A percentile compares a stretch with the other conserved stretches of the same genome.
Conservation (phyloP, 768 basidiomycete genomes). For the Chalciporus chontae region DNA sequence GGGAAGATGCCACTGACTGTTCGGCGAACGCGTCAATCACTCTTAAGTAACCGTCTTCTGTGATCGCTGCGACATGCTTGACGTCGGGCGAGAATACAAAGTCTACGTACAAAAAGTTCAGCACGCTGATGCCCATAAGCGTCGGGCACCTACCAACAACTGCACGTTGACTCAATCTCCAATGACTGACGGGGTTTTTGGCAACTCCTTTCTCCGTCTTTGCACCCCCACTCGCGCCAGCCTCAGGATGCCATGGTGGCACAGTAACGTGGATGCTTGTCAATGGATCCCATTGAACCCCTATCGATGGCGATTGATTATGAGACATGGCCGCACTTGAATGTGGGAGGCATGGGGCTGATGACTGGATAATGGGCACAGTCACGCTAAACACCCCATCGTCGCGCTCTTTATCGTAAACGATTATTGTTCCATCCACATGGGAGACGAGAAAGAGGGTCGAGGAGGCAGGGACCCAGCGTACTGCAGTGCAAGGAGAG, state of each 20-base stretch:
- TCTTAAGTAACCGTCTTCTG: constrained; percentile 88
- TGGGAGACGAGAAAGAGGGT: constrained; percentile 85
- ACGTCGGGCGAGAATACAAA: constrained; percentile 94
- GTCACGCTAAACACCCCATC: constrained; percentile 73
- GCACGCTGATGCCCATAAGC: neutral
- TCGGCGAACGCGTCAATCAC: constrained; percentile 87
- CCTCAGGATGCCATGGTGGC: constrained; percentile 81
- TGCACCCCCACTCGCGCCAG: constrained; percentile 26
- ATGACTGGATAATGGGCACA: constrained; percentile 39
- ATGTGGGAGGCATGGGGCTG: constrained; percentile 26
- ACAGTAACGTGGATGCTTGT: constrained; percentile 76
- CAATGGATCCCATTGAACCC: constrained; percentile 75
- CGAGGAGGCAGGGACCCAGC: constrained; percentile 80
- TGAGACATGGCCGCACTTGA: constrained; percentile 26
- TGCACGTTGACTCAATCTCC: constrained; percentile 69
- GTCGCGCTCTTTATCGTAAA: constrained; percentile 89
- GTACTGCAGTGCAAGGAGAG: constrained; percentile 84
- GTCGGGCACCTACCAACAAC: constrained; percentile 59
- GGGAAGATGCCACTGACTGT: constrained; percentile 49
- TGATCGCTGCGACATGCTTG: constrained; percentile 82
- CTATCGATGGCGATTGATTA: constrained; percentile 23
- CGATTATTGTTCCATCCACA: constrained; percentile 83
- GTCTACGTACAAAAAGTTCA: constrained; percentile 43
- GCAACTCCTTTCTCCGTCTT: constrained; percentile 62
- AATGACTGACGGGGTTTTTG: constrained; percentile 90